These are phyloP conservation scores for Exophiala mesophila DNA, from an alignment of 2,329 filamentous ascomycete genomes.

Conservation along the genomic window DNA sequence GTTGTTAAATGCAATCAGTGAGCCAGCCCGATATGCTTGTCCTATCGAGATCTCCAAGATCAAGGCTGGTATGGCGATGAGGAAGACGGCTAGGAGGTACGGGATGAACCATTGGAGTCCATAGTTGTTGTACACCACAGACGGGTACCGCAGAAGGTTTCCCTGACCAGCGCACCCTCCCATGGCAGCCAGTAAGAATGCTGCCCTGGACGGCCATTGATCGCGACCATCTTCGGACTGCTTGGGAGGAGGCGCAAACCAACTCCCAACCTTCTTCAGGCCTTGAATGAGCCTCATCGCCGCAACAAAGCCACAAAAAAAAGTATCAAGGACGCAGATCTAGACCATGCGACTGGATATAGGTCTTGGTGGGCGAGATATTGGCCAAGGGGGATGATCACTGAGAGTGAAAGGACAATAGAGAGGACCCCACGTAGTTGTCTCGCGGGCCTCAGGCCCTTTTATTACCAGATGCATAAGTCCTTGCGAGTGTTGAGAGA, in stretches of 20 bases:
- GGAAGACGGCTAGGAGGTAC: conserved; percentile 51
- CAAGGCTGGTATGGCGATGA: conserved; percentile 53
- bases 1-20: conserved; percentile 52
- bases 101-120: conserved; percentile 59
- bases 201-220: conserved; percentile 50
- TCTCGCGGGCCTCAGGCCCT: too few relatives aligned
- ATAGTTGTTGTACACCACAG: conserved; percentile 56
- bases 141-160: conserved; percentile 50
- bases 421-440: too few relatives aligned
- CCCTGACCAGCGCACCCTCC: conserved; percentile 53
- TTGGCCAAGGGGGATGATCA: too few relatives aligned
- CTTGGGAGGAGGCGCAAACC: conserved; percentile 29
- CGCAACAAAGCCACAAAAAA: too few relatives aligned
- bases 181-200: conserved; percentile 53
- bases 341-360: too few relatives aligned
- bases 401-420: too few relatives aligned
- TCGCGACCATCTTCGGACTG: conserved; percentile 41
- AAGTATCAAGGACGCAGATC: too few relatives aligned
- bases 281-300: too few relatives aligned
- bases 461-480: too few relatives aligned
- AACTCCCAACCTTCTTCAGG: conserved; percentile 25
- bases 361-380: too few relatives aligned
- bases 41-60: conserved; percentile 51
- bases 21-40: conserved; percentile 53
- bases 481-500: too few relatives aligned